A percentile compares a stretch with the other conserved stretches of the same genome.
Evolutionary conservation across 176 grass and related monocot species (phyloP).

Genomic region (Canna indica): DNA sequence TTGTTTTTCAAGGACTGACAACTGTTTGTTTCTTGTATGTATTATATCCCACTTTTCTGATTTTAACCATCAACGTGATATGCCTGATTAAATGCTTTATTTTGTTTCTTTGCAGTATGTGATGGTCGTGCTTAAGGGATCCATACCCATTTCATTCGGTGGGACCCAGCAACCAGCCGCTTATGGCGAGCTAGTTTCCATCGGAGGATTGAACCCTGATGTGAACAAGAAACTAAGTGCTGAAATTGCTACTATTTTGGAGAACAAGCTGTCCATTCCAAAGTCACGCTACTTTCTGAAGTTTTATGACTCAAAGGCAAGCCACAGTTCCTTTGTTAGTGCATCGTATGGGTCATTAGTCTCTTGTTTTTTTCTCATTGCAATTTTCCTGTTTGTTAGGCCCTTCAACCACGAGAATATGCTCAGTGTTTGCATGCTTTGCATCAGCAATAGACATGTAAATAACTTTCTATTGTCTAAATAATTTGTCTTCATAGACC

Average conservation of each 20-base stretch:
- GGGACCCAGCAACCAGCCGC: conserved; percentile 70
- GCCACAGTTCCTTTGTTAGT: conserved; percentile 2
- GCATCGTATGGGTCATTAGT: background rate
- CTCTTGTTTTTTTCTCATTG: conserved; percentile 30
- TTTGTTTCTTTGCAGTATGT: conserved; percentile 45
- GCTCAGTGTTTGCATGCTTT: conserved; percentile 95
- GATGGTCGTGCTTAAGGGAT: conserved; percentile 84
- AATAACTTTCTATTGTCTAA: conserved; percentile 26
- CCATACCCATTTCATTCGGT: conserved; percentile 71
- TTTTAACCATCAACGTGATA: background rate
- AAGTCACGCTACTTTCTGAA: conserved; percentile 73
- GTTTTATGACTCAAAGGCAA: conserved; percentile 73
- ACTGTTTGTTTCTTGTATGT: background rate
- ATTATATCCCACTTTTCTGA: no score
- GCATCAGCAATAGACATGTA: conserved; percentile 89
- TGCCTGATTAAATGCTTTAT: conserved; percentile 7
- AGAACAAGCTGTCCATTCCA: conserved; percentile 59
- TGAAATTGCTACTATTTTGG: conserved; percentile 50
- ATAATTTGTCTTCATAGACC: background rate
- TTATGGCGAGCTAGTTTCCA: conserved; percentile 67
- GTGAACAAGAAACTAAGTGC: conserved; percentile 79
- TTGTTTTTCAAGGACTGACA: no score
- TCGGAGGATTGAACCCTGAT: conserved; percentile 58
- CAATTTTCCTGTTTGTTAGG: conserved; percentile 62
- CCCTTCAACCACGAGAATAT: conserved; percentile 75